phyloP scores from a whole-genome alignment of 169 alveolate genomes.

The Plasmodium cynomolgi region DNA sequence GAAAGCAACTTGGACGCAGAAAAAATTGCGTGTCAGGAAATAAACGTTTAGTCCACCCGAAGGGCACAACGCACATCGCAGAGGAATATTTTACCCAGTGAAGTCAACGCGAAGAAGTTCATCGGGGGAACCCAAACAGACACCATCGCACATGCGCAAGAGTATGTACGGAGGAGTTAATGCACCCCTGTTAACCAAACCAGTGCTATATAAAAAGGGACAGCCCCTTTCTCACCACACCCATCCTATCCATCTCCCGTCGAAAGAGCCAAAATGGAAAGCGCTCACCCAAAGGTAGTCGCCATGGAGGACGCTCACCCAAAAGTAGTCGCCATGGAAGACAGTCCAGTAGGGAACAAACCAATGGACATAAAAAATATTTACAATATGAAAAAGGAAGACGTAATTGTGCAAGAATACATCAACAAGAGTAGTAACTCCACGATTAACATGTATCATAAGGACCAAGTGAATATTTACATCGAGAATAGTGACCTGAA shows the following conservation, averaged over 20 bases:
- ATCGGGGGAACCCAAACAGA: background rate
- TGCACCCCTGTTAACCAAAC: background rate
- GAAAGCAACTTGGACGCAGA: background rate
- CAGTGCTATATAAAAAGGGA: background rate
- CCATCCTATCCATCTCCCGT: background rate
- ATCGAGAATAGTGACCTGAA: constrained; percentile 58
- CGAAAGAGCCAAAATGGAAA: background rate
- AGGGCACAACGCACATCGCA: background rate
- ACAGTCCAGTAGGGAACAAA: background rate
- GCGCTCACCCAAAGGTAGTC: background rate
- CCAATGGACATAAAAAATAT: constrained; percentile 21
- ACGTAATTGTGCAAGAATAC: constrained; percentile 33
- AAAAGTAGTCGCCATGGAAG: background rate
- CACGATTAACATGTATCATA: constrained; percentile 18
- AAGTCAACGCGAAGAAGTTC: background rate
- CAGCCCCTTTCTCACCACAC: background rate
- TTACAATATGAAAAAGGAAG: constrained; percentile 59
- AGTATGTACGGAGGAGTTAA: background rate
- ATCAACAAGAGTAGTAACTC: constrained; percentile 27
- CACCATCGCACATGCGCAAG: background rate
- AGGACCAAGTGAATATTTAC: constrained; percentile 62
- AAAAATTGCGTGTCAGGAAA: background rate
- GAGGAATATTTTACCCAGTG: background rate
- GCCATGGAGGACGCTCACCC: constrained; percentile 1
- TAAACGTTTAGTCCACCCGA: background rate